Percentiles rank a stretch among this genome's conserved stretches.
Conservation (phyloP, 2,329 filamentous ascomycete species). For the Keithomyces neogunnii region DNA sequence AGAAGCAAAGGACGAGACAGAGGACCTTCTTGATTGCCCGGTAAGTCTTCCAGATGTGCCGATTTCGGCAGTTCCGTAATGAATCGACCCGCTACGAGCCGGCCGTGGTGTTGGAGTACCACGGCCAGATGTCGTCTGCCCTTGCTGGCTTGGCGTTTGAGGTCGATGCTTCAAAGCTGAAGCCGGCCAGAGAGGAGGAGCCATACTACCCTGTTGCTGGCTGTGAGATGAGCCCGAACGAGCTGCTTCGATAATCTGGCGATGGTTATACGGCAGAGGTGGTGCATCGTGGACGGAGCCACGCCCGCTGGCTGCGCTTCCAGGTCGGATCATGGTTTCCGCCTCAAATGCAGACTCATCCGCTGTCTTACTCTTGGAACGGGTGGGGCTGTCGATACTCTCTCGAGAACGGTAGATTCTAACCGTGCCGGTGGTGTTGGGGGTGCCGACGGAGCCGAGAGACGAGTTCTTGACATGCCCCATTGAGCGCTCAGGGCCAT, state of each 20-base stretch:
- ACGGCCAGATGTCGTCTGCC: slow-evolving; percentile 36
- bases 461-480: slow-evolving; percentile 29
- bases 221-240: slow-evolving; percentile 47
- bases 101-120: slow-evolving; percentile 52
- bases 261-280: slow-evolving; percentile 75
- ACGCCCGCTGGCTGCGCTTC: slow-evolving; percentile 62
- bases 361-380: slow-evolving; percentile 25
- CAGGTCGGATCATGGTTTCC: slow-evolving; percentile 45
- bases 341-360: slow-evolving; percentile 32
- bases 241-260: slow-evolving; percentile 74
- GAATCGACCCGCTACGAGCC: slow-evolving; percentile 35
- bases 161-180: slow-evolving; percentile 57
- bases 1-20: slow-evolving; percentile 89
- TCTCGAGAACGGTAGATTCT: slow-evolving; percentile 40
- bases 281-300: slow-evolving; percentile 41
- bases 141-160: slow-evolving; percentile 49
- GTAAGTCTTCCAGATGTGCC: slow-evolving; percentile 38
- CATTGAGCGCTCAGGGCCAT: slow-evolving; percentile 16
- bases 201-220: slow-evolving; percentile 52
- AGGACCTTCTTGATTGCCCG: slow-evolving; percentile 51
- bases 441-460: slow-evolving; percentile 22
- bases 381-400: slow-evolving; percentile 35
- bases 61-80: slow-evolving; percentile 37
- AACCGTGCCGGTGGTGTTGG: slow-evolving; percentile 31
- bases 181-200: slow-evolving; percentile 74